phyloP scores from a whole-genome alignment of 2,329 filamentous ascomycete species.

The Diaporthe citrichinensis region DNA sequence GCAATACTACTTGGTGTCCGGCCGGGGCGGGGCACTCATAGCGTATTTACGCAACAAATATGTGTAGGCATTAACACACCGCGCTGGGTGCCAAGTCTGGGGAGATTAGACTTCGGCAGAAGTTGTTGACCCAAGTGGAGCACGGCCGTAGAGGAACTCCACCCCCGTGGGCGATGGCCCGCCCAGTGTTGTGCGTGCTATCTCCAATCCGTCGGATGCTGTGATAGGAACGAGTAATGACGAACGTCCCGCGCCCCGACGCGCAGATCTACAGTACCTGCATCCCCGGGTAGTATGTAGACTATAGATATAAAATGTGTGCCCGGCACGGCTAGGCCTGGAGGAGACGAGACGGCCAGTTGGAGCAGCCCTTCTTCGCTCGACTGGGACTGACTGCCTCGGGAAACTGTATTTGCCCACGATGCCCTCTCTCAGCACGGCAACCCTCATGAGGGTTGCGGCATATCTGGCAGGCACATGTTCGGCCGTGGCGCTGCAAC shows the following conservation, averaged over 20 bases:
- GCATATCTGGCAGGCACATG: slow-evolving; percentile 20
- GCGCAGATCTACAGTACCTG: background rate
- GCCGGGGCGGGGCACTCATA: background rate
- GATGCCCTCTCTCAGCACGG: slow-evolving; percentile 6
- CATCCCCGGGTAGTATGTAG: background rate
- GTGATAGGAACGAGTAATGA: slow-evolving; percentile 33
- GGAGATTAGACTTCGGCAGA: slow-evolving; percentile 29
- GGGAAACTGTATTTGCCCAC: background rate
- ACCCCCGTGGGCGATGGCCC: slow-evolving; percentile 11
- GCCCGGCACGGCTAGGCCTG: background rate
- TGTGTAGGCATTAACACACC: slow-evolving; percentile 7
- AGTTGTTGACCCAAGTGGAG: slow-evolving; percentile 2
- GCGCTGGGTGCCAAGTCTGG: slow-evolving; percentile 21
- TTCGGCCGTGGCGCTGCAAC: slow-evolving; percentile 8
- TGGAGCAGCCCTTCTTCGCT: slow-evolving; percentile 2
- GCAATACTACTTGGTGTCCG: background rate
- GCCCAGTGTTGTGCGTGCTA: slow-evolving; percentile 21
- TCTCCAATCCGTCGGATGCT: slow-evolving; percentile 30
- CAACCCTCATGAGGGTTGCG: slow-evolving; percentile 5
- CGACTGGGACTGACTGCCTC: slow-evolving; percentile 11
- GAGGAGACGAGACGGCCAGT: background rate
- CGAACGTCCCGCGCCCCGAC: slow-evolving; percentile 8
- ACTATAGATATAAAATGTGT: slow-evolving; percentile 25
- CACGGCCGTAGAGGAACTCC: background rate
- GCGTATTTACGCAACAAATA: slow-evolving; percentile 12